Percentiles rank a stretch among this genome's conserved stretches.
phyloP scores from a whole-genome alignment of 1,139 yeast species.

The Sugiyamaella pinicola region DNA sequence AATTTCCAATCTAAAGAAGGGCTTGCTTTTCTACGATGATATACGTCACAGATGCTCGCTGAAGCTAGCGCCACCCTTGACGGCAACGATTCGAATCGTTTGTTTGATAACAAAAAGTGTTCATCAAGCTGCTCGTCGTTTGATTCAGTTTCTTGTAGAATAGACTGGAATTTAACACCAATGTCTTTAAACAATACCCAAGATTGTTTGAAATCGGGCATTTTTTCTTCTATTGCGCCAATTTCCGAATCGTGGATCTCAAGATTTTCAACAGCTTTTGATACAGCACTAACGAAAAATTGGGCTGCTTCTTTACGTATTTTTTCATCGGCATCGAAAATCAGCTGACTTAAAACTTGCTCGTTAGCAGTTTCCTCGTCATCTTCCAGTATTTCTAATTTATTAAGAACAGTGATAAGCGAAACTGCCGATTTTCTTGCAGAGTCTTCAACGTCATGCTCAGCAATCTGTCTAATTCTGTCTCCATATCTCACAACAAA shows the following conservation, averaged over 20 bases:
- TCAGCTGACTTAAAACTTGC: slow-evolving; percentile 40
- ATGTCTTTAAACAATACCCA: slow-evolving; percentile 36
- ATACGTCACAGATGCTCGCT: slow-evolving; percentile 29
- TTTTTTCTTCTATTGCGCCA: slow-evolving; percentile 22
- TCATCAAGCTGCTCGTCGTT: slow-evolving; percentile 5
- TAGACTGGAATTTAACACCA: slow-evolving; percentile 19
- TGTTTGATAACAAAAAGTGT: slow-evolving; percentile 9
- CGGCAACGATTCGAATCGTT: slow-evolving; percentile 21
- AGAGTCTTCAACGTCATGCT: slow-evolving; percentile 53
- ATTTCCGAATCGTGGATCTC: slow-evolving; percentile 26
- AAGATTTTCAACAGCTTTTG: slow-evolving; percentile 18
- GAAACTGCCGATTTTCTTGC: slow-evolving; percentile 58
- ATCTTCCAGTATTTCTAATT: slow-evolving; percentile 64
- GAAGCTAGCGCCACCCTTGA: slow-evolving; percentile 28
- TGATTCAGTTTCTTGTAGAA: slow-evolving; percentile 18
- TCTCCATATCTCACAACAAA: slow-evolving; percentile 70
- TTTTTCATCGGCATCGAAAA: slow-evolving; percentile 48
- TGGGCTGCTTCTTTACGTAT: slow-evolving; percentile 40
- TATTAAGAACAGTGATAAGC: slow-evolving; percentile 58
- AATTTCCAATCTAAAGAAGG: slow-evolving; percentile 30
- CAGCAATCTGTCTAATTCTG: slow-evolving; percentile 65
- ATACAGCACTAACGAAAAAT: slow-evolving; percentile 21
- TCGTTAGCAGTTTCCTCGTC: slow-evolving; percentile 53
- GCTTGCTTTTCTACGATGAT: slow-evolving; percentile 28
- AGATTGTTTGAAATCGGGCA: slow-evolving; percentile 26